Base-by-base conservation (phyloP, 1,284 basidiomycete genomes). In the Pseudozyma flocculosa region DNA sequence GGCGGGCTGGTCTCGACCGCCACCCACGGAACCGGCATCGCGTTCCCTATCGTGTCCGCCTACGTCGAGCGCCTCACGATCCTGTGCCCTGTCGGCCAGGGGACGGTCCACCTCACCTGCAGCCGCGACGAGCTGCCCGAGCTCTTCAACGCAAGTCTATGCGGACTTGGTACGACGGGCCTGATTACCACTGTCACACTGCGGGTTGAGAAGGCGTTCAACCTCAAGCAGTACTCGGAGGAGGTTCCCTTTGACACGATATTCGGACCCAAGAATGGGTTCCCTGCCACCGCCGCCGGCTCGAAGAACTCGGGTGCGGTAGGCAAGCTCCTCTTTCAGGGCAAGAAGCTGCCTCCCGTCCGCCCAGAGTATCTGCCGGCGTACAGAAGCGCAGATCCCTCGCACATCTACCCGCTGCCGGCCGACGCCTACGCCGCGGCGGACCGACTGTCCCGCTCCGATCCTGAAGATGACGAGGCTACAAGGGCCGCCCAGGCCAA, bases 1-100 rank as follows among this genome's bases (percentile, higher is more conserved):
- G 93, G 85, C n/a, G 94, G 94, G 30, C 85, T 93, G 62, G 84
- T 98, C 73, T 88, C 92, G 11, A 98, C 95, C 40, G 92, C 92
- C 3, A 93, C 93, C 0, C 94, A 98, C 81, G 94, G 94, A 45
- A 87, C 89, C 2, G 94, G 95, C 30, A 82, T 89, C 59, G 73
- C 81, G 39, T 93, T 86, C 79, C 86, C 87, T 50, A 88, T 92
- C 63, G 84, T 98, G 54, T 92, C 90, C 4, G 87, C 87, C 4
- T 85, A 88, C 68, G 90, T 94, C 37, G 83, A 85, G 53, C 85
- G 87, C 5, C 81, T 97, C 52, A 84, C 84, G 8, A 76, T 97
- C 37, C 82, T 95, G 11, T 65, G 68, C 36, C 59, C 75, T 14
- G 61, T 76, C 10, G 38, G 48, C 10, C 19, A 43, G 23, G 84